Base-by-base conservation (phyloP, 2,329 filamentous ascomycete species). In the Sphaerostilbella broomeana region DNA sequence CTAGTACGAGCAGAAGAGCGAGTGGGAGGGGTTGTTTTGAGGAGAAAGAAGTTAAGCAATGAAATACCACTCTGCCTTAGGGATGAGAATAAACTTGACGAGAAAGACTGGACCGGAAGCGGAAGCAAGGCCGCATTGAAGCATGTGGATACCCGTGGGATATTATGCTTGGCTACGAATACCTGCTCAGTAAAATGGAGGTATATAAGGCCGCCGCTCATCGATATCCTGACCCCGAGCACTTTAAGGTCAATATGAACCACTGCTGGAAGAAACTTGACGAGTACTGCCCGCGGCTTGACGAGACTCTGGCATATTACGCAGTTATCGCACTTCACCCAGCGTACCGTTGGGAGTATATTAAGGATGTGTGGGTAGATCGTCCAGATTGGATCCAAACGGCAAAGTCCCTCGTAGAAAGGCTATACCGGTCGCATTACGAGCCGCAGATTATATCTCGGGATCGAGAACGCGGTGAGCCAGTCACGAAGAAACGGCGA, bases 161-260 rank as follows among this genome's bases (percentile, higher is more conserved):
- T 13, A 5, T 33, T 12, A 20, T 20, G 11, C 20, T 20, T 17
- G 18, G 13, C 13, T 33, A 33, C 30, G 16, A 33, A 4, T 33
- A 18, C 30, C 30, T 33, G 30, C 15, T 33, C 8, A 21, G 20
- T 21, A 33, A 33, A 2, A 21, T 33, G 30, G 30, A 30, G 27
- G 27, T 17, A 30, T 30, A 30, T 30, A 30, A 30, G n/a, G 27
- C 27, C 27, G 27, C 27, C 15, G 27, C 27, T 30, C 27, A 30
- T 30, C 27, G 27, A 30, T 30, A 30, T 25, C 19, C 10, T 15
- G 35, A 38, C 24, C 35, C 25, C 7, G 35, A 29, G 24, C 25
- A 38, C 17, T 38, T 38, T 17, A 38, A 30, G 35, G 27, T 20
- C 11, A 38, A 38, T 27, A 38, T 38, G 11, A 28, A 38, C 17